phyloP scores from a whole-genome alignment of 495 filamentous ascomycete species.

The Bryoglossum gracile region DNA sequence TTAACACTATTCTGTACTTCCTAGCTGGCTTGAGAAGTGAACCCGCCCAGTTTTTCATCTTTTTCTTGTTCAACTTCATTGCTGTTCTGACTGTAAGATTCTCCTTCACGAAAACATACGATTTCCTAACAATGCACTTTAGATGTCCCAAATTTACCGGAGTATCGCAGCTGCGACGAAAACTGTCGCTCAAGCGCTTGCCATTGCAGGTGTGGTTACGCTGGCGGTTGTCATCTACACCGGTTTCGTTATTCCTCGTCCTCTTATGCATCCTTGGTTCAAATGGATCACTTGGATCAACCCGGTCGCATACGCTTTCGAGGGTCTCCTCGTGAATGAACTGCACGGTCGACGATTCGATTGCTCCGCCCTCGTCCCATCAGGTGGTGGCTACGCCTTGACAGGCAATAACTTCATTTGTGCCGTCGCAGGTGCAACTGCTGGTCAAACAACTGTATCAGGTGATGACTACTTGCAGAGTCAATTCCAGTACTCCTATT shows the following conservation, averaged over 20 bases:
- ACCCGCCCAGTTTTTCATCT: conserved; percentile 55
- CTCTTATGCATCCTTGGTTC: conserved; percentile 75
- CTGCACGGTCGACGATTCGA: conserved; percentile 47
- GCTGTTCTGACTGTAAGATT: conserved; percentile 48
- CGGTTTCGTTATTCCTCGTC: conserved; percentile 68
- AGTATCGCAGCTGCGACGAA: conserved; percentile 72
- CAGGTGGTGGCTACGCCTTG: conserved; percentile 28
- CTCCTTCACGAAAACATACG: conserved; percentile 68
- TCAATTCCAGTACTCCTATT: conserved; percentile 51
- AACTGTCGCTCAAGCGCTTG: conserved; percentile 75
- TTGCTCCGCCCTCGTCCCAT: conserved; percentile 38
- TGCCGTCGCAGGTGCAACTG: conserved; percentile 44
- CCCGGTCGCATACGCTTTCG: conserved; percentile 72
- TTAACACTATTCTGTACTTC: conserved; percentile 66
- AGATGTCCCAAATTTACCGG: conserved; percentile 73
- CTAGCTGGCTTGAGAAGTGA: conserved; percentile 45
- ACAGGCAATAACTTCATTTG: conserved; percentile 48
- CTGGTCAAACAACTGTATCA: conserved; percentile 47
- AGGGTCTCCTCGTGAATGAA: conserved; percentile 64
- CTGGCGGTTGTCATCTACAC: conserved; percentile 69
- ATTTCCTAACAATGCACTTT: conserved; percentile 46
- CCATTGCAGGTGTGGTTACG: conserved; percentile 63
- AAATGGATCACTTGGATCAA: conserved; percentile 78
- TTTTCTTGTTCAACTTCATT: conserved; percentile 59
- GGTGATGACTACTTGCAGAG: conserved; percentile 65